Percentiles rank a stretch among this genome's conserved stretches.
These are phyloP conservation scores for Oldenlandia corymbosa DNA, from an alignment of 257 asterid genomes.

Conservation along the genomic window DNA sequence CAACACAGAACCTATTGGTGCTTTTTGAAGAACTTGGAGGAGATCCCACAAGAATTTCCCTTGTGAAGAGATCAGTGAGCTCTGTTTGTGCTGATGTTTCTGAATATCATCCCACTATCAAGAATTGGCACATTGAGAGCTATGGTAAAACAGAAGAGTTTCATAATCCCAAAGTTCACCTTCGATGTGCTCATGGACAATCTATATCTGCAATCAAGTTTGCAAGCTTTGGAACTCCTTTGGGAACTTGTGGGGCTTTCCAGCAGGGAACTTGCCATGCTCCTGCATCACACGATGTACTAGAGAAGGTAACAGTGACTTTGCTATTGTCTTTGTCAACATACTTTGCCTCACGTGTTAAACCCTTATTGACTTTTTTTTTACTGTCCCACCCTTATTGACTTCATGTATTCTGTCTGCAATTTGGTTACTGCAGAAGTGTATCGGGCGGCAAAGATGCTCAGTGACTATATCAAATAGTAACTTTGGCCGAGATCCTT, in stretches of 20 bases:
- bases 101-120: slow-evolving; percentile 81
- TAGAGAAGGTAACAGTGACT: slow-evolving; percentile 53
- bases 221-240: slow-evolving; percentile 96
- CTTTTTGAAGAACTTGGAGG: slow-evolving; percentile 94
- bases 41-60: slow-evolving; percentile 64
- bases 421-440: slow-evolving; percentile 45
- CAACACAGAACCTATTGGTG: slow-evolving; percentile 66
- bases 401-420: too few relatives aligned
- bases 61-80: slow-evolving; percentile 64
- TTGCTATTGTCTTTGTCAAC: neutral
- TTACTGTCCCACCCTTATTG: neutral
- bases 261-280: slow-evolving; percentile 91
- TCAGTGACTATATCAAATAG: slow-evolving; percentile 62
- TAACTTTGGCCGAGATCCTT: slow-evolving; percentile 79
- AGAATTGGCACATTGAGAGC: slow-evolving; percentile 77
- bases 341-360: neutral
- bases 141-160: slow-evolving; percentile 50
- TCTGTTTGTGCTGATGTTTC: slow-evolving; percentile 78
- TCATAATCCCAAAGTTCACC: slow-evolving; percentile 69
- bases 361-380: too few relatives aligned
- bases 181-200: slow-evolving; percentile 56
- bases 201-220: slow-evolving; percentile 76
- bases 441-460: slow-evolving; percentile 68
- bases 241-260: slow-evolving; percentile 85
- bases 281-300: slow-evolving; percentile 43